Evolutionary conservation across 805 yeast genomes (phyloP), one percentile per base, ranked within the genome.

Genomic region (Yarrowia sp.): DNA sequence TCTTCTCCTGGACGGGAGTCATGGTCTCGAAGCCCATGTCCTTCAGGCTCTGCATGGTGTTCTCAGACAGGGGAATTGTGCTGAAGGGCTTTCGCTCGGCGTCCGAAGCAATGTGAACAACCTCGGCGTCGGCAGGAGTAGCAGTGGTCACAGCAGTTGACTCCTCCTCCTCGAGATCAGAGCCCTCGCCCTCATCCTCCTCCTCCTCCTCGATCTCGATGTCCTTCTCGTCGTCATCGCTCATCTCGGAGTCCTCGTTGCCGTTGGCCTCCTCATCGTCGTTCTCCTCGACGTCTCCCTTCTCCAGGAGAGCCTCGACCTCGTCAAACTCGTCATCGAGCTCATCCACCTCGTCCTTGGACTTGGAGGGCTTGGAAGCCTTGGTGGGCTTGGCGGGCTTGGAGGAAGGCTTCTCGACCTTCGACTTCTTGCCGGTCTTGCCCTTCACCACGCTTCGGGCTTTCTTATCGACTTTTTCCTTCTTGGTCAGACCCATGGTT

Each of bases 1-100:
- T 91, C 76, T 93, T 85, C 25, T 96, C 87, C 76, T 94, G 99
- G 9, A 94, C 98, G 66, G 86, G 84, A 0, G 99, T 96, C 97
- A 94, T 90, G 59, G 78, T 86, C 13, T 83, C 80, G 77, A 94
- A 94, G 0, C 97, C 97, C 97, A 94, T 89, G 32, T 84, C 86
- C 38, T 79, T 78, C 66, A 94, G 85, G 21, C 97, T 93, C 70
- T 85, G 84, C 70, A 85, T 72, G 2, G 98, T 92, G 62, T 91
- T 93, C 63, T 80, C 87, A 3, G 97, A 90, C 42, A 94, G 80
- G 12, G 86, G 83, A 61, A 88, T 77, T 51, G 81, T 85, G 0
- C 77, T 62, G 68, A 82, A 82, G 22, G 69, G 67, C 35, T 72
- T 70, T 12, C 65, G 67, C 7, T 71, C 71, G 31, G 69, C 61